Base-by-base conservation (phyloP, 345 rosid genomes). In the Euphorbia pulcherrima region DNA sequence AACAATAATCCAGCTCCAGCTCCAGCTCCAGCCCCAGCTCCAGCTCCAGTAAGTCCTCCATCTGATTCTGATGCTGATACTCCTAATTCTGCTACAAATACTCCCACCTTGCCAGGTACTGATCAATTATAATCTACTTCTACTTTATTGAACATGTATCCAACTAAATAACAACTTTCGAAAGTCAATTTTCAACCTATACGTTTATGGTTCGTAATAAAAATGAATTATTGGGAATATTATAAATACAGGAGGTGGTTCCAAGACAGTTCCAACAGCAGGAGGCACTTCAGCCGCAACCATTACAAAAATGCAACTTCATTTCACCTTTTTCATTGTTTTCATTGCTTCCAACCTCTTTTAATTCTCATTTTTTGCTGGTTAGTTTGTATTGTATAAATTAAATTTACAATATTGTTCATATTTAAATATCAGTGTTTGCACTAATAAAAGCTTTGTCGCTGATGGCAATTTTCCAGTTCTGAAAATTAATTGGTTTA, bases 191-290 rank as follows among this genome's bases (percentile, higher is more conserved):
- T 41, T 41, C 5, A 39, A 5, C 5, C 44, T 39, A 4, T 39
- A 10, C 44, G 5, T 4, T 5, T 10, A 39, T 39, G 44, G 8
- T 41, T 41, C 13, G 13, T 7, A 41, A 41, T 41, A 41, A n/a
- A n/a, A n/a, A 50, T 20, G 3, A 50, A 50, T 18, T 50, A 50
- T 1, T 5, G 26, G 24, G 26, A 59, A 40, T 50, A 50, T 1
- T 5, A 24, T 21, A 20, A 59, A 40, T 71, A 63, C 68, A 78
- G 80, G 79, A 64, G 68, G 72, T 23, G 83, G 78, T 28, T 83
- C 84, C 17, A 80, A 78, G 69, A 74, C 81, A 50, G 68, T 39
- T 21, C 77, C 85, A 26, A 69, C 78, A 39, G 33, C 71, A 11
- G 58, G 27, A 20, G 73, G 68, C 58, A 63, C 77, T 8, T 74